A percentile compares a stretch with the other conserved stretches of the same genome.
phyloP scores from a whole-genome alignment of 768 basidiomycete species.

The Boletus pseudopeckii region DNA sequence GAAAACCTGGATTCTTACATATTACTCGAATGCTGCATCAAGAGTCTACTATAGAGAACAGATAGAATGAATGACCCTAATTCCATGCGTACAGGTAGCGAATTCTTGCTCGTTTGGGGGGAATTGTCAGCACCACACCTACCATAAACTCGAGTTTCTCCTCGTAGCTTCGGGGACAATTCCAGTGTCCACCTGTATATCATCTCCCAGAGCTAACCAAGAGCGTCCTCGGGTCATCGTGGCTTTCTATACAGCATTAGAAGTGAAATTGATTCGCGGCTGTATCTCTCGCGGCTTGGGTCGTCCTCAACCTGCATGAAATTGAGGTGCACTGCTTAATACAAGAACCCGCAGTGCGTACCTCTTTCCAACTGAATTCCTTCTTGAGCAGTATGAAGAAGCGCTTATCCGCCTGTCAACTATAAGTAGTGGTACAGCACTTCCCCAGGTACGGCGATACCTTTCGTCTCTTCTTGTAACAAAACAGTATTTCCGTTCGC shows the following conservation, averaged over 20 bases:
- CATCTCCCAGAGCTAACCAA: neutral
- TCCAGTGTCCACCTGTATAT: neutral
- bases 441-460: slow-evolving; percentile 35
- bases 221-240: neutral
- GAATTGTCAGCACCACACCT: neutral
- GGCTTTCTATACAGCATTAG: slow-evolving; percentile 36
- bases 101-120: neutral
- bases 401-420: slow-evolving; percentile 73
- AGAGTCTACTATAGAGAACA: slow-evolving; percentile 9
- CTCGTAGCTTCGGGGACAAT: neutral
- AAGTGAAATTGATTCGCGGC: slow-evolving; percentile 63
- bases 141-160: neutral
- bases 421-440: neutral
- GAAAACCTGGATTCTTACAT: neutral
- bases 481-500: slow-evolving; percentile 75
- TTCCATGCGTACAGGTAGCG: neutral
- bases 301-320: slow-evolving; percentile 56
- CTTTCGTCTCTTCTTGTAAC: slow-evolving; percentile 92
- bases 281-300: slow-evolving; percentile 54
- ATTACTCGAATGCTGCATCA: slow-evolving; percentile 2
- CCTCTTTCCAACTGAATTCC: slow-evolving; percentile 70
- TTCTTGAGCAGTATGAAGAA: slow-evolving; percentile 82
- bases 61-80: neutral
- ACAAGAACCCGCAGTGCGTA: slow-evolving; percentile 24
- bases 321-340: slow-evolving; percentile 1